Percentiles rank a stretch among this genome's conserved stretches.
Conservation (phyloP, 2,329 filamentous ascomycete genomes). For the Dactylellina leptospora region DNA sequence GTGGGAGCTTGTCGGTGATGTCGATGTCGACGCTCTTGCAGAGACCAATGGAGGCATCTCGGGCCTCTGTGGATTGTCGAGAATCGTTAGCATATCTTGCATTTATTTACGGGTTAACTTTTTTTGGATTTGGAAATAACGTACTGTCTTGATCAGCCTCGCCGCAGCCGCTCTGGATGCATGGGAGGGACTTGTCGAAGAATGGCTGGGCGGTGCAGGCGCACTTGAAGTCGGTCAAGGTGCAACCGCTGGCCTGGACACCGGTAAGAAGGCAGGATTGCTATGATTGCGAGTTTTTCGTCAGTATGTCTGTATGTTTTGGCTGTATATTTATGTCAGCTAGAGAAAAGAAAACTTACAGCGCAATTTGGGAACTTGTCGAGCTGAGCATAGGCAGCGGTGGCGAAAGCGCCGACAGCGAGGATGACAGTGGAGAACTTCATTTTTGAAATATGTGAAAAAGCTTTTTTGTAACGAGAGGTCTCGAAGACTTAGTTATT, state of each 20-base stretch:
- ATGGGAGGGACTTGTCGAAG: conserved; percentile 41
- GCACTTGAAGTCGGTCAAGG: conserved; percentile 53
- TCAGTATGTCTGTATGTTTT: conserved; percentile 10
- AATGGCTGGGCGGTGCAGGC: conserved; percentile 52
- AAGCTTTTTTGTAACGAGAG: conserved; percentile 14
- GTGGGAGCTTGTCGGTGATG: conserved; percentile 48
- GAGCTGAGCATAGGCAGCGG: conserved; percentile 51
- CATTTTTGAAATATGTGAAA: conserved; percentile 51
- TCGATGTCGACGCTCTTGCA: conserved; percentile 53
- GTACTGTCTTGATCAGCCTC: conserved; percentile 53
- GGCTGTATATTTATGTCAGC: neutral
- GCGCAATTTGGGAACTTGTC: conserved; percentile 54
- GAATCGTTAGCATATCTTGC: conserved; percentile 5
- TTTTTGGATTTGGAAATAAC: conserved; percentile 1
- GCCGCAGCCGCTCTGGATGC: conserved; percentile 47
- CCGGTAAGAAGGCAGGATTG: conserved; percentile 47
- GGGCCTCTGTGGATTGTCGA: conserved; percentile 48
- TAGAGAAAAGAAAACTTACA: conserved; percentile 50
- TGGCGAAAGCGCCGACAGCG: conserved; percentile 49
- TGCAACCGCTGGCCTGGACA: conserved; percentile 44
- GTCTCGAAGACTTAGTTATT: conserved; percentile 23
- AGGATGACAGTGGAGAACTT: conserved; percentile 55
- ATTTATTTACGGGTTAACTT: too few relatives aligned
- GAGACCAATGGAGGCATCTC: conserved; percentile 35
- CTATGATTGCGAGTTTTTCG: conserved; percentile 38